Base-by-base conservation (phyloP, 768 basidiomycete genomes). In the Lactarius psammicola region DNA sequence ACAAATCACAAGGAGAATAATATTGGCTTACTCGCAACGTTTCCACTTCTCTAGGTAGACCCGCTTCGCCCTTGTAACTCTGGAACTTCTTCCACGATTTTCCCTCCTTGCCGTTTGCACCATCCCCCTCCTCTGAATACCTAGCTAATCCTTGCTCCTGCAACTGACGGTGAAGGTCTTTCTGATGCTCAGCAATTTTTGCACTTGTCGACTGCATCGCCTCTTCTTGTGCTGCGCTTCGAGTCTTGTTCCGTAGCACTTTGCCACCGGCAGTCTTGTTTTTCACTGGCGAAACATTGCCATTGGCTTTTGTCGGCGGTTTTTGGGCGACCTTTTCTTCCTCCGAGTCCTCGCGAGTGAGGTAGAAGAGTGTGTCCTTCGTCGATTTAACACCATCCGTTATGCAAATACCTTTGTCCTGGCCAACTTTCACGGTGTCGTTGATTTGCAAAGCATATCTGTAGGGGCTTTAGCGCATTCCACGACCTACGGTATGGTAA, bases 81-180 rank as follows among this genome's bases (percentile, higher is more conserved):
- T 94, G 94, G 80, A 96, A 98, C 67, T 88, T 86, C 75, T 95
- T 96, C 90, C 95, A 95, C 17, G 87, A 85, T 75, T 98, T 98
- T 42, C 92, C 93, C 72, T 95, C 89, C 71, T 92, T 94, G 17
- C 88, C 89, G 49, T 84, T 84, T 26, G 80, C 79, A 0, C 85
- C 91, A 38, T 84, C 87, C 8, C 88, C 92, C 62, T 88, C 90
- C 71, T 92, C 92, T 0, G 92, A 90, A 74, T 87, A 97, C 73
- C 85, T 89, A 65, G 88, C 84, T 46, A 98, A 72, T 18, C 96
- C 97, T 51, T 89, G 89, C 2, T 81, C 75, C 72, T 97, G 94
- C 53, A 95, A 77, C 68, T 81, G 82, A 38, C 80, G 79, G 70
- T 95, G 96, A 31, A 98, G 76, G 53, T 94, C 88, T 46, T 80